phyloP scores from a whole-genome alignment of 192 early-diverging fungal species.

The Podila minutissima region DNA sequence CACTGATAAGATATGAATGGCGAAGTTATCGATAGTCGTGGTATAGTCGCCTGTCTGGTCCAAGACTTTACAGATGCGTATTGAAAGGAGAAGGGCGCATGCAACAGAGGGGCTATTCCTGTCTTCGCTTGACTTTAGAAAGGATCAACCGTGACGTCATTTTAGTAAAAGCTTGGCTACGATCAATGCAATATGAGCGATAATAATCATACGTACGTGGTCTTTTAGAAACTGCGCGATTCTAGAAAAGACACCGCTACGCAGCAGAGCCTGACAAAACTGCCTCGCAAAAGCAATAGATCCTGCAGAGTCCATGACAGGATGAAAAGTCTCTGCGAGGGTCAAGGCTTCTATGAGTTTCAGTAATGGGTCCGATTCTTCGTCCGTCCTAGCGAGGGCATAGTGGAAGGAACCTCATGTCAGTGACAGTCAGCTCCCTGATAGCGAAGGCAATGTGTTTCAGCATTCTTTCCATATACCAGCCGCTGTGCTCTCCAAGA shows the following conservation, averaged over 20 bases:
- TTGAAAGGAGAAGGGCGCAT: conserved; percentile 17
- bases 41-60: conserved; percentile 4
- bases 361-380: background rate
- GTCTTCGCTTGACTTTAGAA: conserved; percentile 38
- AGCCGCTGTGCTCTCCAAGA: conserved; percentile 21
- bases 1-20: conserved; percentile 61
- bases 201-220: background rate
- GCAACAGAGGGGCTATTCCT: conserved; percentile 20
- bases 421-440: too few relatives aligned
- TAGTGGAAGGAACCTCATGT: background rate
- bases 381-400: background rate
- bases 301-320: background rate
- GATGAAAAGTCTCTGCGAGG: conserved; percentile 9
- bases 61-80: conserved; percentile 21
- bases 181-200: too few relatives aligned
- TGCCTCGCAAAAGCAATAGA: background rate
- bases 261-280: background rate
- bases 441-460: too few relatives aligned
- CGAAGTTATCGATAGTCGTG: conserved; percentile 37
- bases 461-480: background rate
- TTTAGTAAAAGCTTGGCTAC: too few relatives aligned
- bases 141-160: background rate
- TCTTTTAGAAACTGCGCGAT: background rate
- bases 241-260: background rate
- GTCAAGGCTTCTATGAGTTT: conserved; percentile 3